Evolutionary conservation across 1,284 basidiomycete genomes (phyloP), one percentile per base, ranked within the genome.

Genomic region (Somion occarium): DNA sequence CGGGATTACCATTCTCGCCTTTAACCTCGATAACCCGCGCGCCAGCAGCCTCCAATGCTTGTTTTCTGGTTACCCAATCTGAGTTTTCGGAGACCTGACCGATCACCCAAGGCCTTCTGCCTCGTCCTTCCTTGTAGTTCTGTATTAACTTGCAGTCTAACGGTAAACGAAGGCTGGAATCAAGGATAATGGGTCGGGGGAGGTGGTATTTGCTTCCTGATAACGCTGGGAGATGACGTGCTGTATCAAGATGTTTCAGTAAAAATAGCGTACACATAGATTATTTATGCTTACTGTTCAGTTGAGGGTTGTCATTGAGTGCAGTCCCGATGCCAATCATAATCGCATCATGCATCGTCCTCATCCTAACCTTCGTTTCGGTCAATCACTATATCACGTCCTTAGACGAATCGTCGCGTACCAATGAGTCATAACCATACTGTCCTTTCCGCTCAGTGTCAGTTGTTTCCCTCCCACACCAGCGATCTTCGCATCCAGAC

Each of bases 361-460:
- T 76, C 79, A 93, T 82, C 85, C 89, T 93, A 56, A 39, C 26
- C 52, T 56, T 49, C 25, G 46, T 43, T n/a, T 39, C 30, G 42
- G 38, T 34, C 20, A 15, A 50, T 50, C 24, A 44, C 25, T 26
- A 27, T 5, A 38, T 23, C 25, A 39, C 24, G 52, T 37, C 19
- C 15, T 15, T 12, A 15, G n/a, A n/a, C n/a, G 9, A 9, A 43
- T 12, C 13, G 38, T 18, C 22, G 53, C 73, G 55, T 73, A 93
- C 92, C 88, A 89, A 68, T 98, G 96, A 12, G 96, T 98, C 90
- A 99, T 93, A 43, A 83, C 61, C 88, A 96, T 90, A 66, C 91
- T 95, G 63, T 97, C 91, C 34, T 76, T 70, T 1, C 95, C 88
- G 59, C 91, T 95, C 48, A 99, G 73, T 18, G 82, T 78, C 30